Conservation (phyloP, 257 asterid species). For the Ilex asprella region DNA sequence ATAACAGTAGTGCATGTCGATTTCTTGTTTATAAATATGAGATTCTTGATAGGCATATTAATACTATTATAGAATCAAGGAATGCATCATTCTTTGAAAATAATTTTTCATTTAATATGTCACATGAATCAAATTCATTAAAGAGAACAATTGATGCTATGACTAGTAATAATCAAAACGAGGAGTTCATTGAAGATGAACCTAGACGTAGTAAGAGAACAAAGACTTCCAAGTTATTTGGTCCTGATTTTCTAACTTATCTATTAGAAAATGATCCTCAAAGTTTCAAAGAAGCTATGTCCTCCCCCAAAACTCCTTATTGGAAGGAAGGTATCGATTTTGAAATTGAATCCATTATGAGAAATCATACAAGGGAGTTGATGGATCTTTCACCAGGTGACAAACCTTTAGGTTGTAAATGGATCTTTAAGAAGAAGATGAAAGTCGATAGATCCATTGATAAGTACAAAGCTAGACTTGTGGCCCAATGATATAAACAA, state of each 20-base stretch:
- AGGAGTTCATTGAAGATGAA: too few relatives aligned
- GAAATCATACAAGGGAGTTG: neutral
- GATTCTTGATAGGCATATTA: neutral
- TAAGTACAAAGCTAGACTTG: neutral
- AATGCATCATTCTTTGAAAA: neutral
- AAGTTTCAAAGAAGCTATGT: neutral
- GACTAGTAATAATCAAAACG: neutral
- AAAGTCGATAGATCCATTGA: neutral
- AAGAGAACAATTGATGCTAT: too few relatives aligned
- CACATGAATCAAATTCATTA: too few relatives aligned
- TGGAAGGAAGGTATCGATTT: neutral
- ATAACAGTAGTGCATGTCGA: neutral
- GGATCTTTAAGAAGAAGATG: neutral
- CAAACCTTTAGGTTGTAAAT: neutral
- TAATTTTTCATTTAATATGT: neutral
- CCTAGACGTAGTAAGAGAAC: neutral
- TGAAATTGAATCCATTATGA: neutral
- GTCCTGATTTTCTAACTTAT: neutral
- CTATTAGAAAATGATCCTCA: too few relatives aligned
- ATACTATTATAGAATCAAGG: neutral
- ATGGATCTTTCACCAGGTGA: neutral
- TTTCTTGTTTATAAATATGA: too few relatives aligned
- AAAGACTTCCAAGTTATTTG: neutral
- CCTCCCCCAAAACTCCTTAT: neutral
- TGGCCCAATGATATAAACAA: neutral